A percentile compares a stretch with the other conserved stretches of the same genome.
Evolutionary conservation across 2,329 filamentous ascomycete genomes (phyloP).

Genomic region (Aspergillus quadricinctus): DNA sequence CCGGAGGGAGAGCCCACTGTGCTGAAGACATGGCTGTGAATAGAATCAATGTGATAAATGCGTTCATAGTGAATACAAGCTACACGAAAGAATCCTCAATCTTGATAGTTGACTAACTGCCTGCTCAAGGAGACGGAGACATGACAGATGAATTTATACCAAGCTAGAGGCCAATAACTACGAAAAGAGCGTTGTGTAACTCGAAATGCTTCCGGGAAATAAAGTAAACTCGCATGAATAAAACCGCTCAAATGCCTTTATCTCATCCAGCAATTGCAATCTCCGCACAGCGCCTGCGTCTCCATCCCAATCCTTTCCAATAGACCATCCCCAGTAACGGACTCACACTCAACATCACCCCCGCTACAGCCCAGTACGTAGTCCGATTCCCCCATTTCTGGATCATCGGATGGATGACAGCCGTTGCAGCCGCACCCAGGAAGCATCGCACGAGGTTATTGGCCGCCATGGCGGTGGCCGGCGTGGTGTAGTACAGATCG

Average conservation of each 20-base stretch:
- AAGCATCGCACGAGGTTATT: conserved; percentile 32
- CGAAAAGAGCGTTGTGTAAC: too few species aligned
- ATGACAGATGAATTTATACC: too few species aligned
- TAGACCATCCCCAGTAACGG: conserved; percentile 20
- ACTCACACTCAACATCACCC: conserved; percentile 4
- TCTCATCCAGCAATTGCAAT: not conserved
- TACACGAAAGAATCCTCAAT: too few species aligned
- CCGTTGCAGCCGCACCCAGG: conserved; percentile 27
- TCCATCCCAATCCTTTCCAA: conserved; percentile 16
- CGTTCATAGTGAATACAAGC: not conserved
- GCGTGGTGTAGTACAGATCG: conserved; percentile 34
- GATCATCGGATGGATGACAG: conserved; percentile 21
- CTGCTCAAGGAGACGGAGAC: too few species aligned
- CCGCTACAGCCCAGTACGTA: conserved; percentile 17
- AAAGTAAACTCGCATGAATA: too few species aligned
- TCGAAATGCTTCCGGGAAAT: too few species aligned
- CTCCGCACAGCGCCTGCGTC: conserved; percentile 2
- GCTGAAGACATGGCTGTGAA: not conserved
- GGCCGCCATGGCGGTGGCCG: conserved; percentile 31
- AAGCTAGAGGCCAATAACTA: too few species aligned
- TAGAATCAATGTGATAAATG: not conserved
- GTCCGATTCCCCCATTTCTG: conserved; percentile 8
- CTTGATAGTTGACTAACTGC: too few species aligned
- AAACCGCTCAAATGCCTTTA: not conserved
- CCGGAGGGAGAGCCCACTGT: not conserved